Base-by-base conservation (phyloP, 495 filamentous ascomycete genomes). In the Aspergillus biplanus region DNA sequence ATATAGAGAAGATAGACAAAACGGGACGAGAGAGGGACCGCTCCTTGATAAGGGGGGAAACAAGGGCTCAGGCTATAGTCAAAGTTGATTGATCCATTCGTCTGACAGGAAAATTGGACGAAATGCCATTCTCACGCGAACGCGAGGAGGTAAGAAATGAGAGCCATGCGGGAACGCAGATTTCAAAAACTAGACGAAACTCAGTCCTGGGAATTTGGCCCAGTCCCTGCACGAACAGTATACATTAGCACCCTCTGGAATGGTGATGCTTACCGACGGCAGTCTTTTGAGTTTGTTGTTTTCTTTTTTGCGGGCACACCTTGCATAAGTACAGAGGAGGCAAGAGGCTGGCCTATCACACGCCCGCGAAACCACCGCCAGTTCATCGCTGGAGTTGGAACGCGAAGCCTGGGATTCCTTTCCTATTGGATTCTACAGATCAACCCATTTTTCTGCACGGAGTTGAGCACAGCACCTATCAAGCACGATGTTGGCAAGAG, bases 101-200 rank as follows among this genome's bases (percentile, higher is more conserved):
- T 50, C 47, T 50, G 21, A 21, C n/a, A 27, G 11, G 11, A 27
- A 46, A 57, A 32, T 8, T 6, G 16, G 13, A 44, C 13, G 8
- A 32, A 62, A 35, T 21, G 11, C 33, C 6, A 59, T 27, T 13
- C 37, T 48, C 9, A 18, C 27, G 21, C 33, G 33, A 33, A 46
- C 35, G 37, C 31, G 27, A 44, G 55, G 53, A 57, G 56, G 42
- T 53, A 52, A 63, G 42, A 53, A 57, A 53, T 56, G 33, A 16
- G 13, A 33, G 44, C 58, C 58, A 61, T 58, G 58, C 58, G 63
- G 58, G 58, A 65, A 57, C 53, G 15, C 34, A 18, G 32, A 27
- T 31, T 37, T 58, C 33, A 39, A 58, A 61, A 58, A 48, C 47
- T 27, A 27, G 21, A 27, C 35, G 35, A n/a, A 13, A 31, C 46